Evolutionary conservation across 163 green algal species (phyloP), one percentile per base, ranked within the genome.

Genomic region (Scenedesmus sp.): DNA sequence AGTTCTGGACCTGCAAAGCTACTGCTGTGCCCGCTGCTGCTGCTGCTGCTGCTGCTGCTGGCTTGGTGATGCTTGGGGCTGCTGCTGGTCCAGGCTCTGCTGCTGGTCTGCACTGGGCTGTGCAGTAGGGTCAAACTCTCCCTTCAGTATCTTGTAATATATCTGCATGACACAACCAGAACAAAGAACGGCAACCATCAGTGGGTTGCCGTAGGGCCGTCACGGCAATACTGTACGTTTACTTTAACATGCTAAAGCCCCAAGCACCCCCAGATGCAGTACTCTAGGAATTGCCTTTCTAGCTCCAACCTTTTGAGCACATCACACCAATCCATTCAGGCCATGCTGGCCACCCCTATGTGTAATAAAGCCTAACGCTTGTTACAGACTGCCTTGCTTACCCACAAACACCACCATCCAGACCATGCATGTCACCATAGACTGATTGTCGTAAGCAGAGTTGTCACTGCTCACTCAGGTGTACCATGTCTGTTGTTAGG

Each of bases 111-210:
- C 85, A 1, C 20, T 46, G 18, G 59, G 46, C 12, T 49, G 3
- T 16, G 56, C 85, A 24, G 24, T 46, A 18, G 59, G 59, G n/a
- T 89, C 35, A 35, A 53, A 89, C 30, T 89, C 85, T 43, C 85
- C 85, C n/a, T 78, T 89, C 13, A 89, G 44, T 16, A 89, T 89
- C 1, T 13, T 18, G 3, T 72, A 72, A 37, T 83, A 89, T 1
- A 43, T 51, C 85, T 89, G 61, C 85, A 72, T 16, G 46, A 3
- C 22, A 33, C 16, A 83, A 35, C 26, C 42, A 26, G 20, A 2
- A 1, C 30, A 20, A 30, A 1, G 0, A 26, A 70, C 30, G 24
- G 65, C 85, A 16, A 30, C 13, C 26, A 35, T 68, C 33, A n/a
- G 10, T 42, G 35, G 9, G 33, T 1, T 42, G 6, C 18, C 15